phyloP scores from a whole-genome alignment of 2,329 filamentous ascomycete species.

The Bipolaris victoriae region DNA sequence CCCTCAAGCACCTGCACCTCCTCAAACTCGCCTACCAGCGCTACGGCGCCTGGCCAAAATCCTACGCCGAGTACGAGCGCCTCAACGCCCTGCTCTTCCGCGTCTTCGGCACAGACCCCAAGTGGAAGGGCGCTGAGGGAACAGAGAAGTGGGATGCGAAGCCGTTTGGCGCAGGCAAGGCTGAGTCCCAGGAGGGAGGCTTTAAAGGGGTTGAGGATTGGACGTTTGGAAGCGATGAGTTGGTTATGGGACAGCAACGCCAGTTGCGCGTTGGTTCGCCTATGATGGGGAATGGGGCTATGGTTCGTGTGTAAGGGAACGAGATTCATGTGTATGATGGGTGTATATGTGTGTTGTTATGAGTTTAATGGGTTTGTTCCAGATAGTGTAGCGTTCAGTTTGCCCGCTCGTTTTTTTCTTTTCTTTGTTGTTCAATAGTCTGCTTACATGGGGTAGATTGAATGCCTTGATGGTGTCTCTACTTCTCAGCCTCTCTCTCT shows the following conservation, averaged over 20 bases:
- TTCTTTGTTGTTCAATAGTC: not conserved
- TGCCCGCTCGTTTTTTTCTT: not conserved
- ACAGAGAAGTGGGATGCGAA: conserved; percentile 58
- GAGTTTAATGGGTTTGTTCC: no score
- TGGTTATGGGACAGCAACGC: conserved; percentile 3
- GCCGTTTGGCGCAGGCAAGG: conserved; percentile 55
- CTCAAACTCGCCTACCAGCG: conserved; percentile 52
- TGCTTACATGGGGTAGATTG: not conserved
- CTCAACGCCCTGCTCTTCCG: conserved; percentile 55
- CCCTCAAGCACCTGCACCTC: conserved; percentile 47
- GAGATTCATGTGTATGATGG: not conserved
- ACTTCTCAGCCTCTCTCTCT: not conserved
- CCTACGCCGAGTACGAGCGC: conserved; percentile 56
- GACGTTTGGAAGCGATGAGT: conserved; percentile 35
- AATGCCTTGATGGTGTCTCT: not conserved
- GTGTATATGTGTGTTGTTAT: not conserved
- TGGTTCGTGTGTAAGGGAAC: not conserved
- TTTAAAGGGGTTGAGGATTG: conserved; percentile 43
- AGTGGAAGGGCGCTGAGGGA: conserved; percentile 52
- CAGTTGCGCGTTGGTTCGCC: not conserved
- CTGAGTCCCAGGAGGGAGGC: conserved; percentile 49
- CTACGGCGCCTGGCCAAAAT: conserved; percentile 55
- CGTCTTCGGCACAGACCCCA: conserved; percentile 43
- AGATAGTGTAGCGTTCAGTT: not conserved
- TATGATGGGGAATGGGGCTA: not conserved